Base-by-base conservation (phyloP, 345 rosid species). In the Cardamine resedifolia region DNA sequence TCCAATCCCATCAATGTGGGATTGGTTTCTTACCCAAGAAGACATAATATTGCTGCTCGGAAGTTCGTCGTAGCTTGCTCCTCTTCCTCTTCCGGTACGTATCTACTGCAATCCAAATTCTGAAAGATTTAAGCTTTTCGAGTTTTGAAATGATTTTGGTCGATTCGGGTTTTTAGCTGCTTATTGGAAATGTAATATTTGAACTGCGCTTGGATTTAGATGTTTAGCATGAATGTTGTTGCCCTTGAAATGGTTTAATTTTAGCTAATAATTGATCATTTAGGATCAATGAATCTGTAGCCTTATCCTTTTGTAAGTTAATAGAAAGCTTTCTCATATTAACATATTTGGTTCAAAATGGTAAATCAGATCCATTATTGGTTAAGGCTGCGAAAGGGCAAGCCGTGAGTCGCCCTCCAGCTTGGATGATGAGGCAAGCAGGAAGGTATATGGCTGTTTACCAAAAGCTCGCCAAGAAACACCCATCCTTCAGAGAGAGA, bases 391-490 rank as follows among this genome's bases (percentile, higher is more conserved):
- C 95, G 0, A 86, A 86, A 83, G 93, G 98, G 48, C 84, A 88
- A 33, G 82, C 82, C 0, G 91, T 94, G 41, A 83, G 64, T 66
- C 83, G 95, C 50, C 96, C 98, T 51, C 98, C 97, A 2, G 98
- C 97, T 26, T 94, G 97, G 98, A 94, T 94, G 98, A 94, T 94
- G 98, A 84, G 97, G 66, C 98, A 89, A 70, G 98, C 98, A 66
- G 98, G 97, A 83, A 86, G 98, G 87, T 94, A 89, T 69, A 91
- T 94, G 98, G 88, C 97, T 71, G 90, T 80, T 72, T 91, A 91
- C 89, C 83, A 92, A 88, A 88, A 88, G 92, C 95, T 91, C 73
- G 95, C 96, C 41, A 84, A 85, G 90, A 91, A 91, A 82, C 76
- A 88, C 71, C 89, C 95, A n/a, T 91, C 97, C 76, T 94, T 94